Evolutionary conservation across 805 yeast species (phyloP), one percentile per base, ranked within the genome.

Genomic region (Peterozyma xylosa): DNA sequence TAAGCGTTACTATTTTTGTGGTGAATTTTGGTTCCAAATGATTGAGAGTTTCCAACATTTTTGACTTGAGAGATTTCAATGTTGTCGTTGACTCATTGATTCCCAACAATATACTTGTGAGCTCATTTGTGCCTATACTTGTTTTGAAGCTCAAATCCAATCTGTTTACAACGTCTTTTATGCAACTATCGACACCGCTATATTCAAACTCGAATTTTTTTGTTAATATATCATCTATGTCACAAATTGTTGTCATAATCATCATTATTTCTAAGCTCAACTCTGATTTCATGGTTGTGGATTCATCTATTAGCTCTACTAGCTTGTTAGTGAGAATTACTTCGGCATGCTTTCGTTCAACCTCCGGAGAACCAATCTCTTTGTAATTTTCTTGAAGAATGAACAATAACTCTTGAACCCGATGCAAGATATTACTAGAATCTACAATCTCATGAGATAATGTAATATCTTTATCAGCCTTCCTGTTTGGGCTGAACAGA

Each of bases 11-110:
- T 5, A 62, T 47, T 35, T 56, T 56, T 11, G 53, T 55, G 9
- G 52, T 45, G 5, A 60, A 42, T 5, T 57, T 41, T 3, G 64
- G 63, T 36, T 53, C 39, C 30, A 45, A 37, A n/a, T 45, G 43
- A n/a, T 45, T 33, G 34, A 45, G 41, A 9, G 37, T 18, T 30
- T 41, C 37, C 37, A 45, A 17, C 42, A 45, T 27, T 17, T 37
- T 40, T 13, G 41, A 36, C 17, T 45, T 45, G 34, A 45, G 35
- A 3, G 41, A 39, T 10, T 40, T 17, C 14, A 45, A 29, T 37
- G 33, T 45, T 2, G 15, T 30, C 3, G 35, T 32, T 10, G 33
- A 9, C 7, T 41, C 39, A 30, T 45, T 41, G 18, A 45, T 40
- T n/a, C 41, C 33, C 29, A 45, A 38, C 30, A 45, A 32, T 33